A percentile compares a stretch with the other conserved stretches of the same genome.
These are phyloP conservation scores for Ascochyta viciae-villosae DNA, from an alignment of 2,329 filamentous ascomycete species.

Conservation along the genomic window DNA sequence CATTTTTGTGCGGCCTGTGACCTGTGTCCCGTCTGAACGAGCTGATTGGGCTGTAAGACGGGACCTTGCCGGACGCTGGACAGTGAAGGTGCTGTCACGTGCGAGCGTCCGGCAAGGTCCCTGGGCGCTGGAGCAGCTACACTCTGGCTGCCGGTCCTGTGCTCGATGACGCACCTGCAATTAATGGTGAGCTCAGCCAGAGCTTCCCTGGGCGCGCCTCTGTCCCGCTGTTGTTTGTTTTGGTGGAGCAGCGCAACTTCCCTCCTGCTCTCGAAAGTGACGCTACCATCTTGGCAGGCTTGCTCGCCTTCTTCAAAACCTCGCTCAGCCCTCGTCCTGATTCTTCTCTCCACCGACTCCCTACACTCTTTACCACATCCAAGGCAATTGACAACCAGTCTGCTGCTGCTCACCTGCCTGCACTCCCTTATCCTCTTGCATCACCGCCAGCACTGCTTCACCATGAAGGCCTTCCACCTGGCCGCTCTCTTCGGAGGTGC, in stretches of 20 bases:
- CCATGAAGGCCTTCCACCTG: constrained; percentile 39
- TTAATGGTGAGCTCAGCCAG: not conserved
- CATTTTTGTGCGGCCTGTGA: not conserved
- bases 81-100: constrained; percentile 27
- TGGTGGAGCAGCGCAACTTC: constrained; percentile 23
- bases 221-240: constrained; percentile 26
- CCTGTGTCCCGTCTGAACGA: not conserved
- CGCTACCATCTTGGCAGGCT: constrained; percentile 28
- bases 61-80: not conserved
- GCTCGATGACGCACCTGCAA: constrained; percentile 7
- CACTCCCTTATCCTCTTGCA: constrained; percentile 30
- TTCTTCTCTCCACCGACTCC: constrained; percentile 24
- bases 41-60: constrained; percentile 1
- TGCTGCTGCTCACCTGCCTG: constrained; percentile 22
- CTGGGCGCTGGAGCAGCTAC: not conserved
- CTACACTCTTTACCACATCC: constrained; percentile 36
- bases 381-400: constrained; percentile 23
- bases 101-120: not conserved
- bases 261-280: constrained; percentile 10
- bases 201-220: not conserved
- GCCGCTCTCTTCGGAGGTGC: constrained; percentile 33
- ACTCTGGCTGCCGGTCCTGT: not conserved
- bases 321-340: constrained; percentile 9
- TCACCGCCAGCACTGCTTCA: constrained; percentile 22
- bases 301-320: constrained; percentile 22